A percentile compares a stretch with the other conserved stretches of the same genome.
Evolutionary conservation across 805 yeast species (phyloP).

Genomic region (Teunomyces lycoperdinae): DNA sequence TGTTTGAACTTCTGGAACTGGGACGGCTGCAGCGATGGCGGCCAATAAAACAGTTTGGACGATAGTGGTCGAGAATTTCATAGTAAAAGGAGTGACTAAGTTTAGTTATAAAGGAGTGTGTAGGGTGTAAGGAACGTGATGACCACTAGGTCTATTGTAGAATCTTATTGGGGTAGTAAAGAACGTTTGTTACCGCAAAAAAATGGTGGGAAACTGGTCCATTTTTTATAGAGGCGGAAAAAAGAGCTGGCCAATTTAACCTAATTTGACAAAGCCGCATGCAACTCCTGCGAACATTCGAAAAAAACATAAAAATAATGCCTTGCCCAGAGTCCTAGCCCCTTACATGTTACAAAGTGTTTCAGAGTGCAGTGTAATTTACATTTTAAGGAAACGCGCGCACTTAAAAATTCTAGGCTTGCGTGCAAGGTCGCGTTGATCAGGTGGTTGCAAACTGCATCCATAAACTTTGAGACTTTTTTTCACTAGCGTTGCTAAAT

Average conservation of each 20-base stretch:
- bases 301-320: background rate
- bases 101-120: background rate
- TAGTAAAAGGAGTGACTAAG: conserved; percentile 9
- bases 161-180: background rate
- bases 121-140: conserved; percentile 1
- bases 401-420: background rate
- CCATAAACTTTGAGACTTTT: background rate
- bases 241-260: conserved; percentile 1
- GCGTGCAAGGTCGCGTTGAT: background rate
- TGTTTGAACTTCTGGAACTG: conserved; percentile 27
- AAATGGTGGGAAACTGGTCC: background rate
- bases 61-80: conserved; percentile 15
- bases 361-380: background rate
- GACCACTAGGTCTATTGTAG: background rate
- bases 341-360: background rate
- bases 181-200: background rate
- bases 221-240: background rate
- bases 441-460: background rate
- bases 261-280: background rate
- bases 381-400: background rate
- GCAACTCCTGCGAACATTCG: background rate
- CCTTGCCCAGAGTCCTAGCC: background rate
- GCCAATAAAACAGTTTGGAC: conserved; percentile 15
- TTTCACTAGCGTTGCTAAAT: background rate
- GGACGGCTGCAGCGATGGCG: conserved; percentile 16